Conservation (phyloP, 805 yeast species). For the Wickerhamiella azymoides region DNA sequence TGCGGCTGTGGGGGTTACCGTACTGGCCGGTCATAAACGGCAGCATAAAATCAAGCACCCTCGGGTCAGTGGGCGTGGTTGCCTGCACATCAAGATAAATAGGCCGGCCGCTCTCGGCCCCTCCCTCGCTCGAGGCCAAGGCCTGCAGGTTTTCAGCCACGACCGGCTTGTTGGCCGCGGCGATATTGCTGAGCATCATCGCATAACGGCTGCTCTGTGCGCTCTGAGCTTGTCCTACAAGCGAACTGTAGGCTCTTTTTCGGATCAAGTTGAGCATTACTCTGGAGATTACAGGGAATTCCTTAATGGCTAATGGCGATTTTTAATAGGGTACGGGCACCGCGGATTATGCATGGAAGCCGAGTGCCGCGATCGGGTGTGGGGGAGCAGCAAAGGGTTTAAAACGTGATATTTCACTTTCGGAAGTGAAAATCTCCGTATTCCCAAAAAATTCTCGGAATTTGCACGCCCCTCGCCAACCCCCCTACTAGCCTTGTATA, state of each 20-base stretch:
- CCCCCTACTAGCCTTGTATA: no score
- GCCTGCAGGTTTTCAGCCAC: conserved; percentile 6
- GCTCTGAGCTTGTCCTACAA: background rate
- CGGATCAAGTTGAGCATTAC: conserved; percentile 3
- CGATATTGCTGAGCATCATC: conserved; percentile 4
- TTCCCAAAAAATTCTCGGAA: no score
- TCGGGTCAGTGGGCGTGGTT: conserved; percentile 94
- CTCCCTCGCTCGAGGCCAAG: conserved; percentile 1
- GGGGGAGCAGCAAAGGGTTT: no score
- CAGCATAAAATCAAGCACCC: conserved; percentile 47
- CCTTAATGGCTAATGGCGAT: background rate
- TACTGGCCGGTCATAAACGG: conserved; percentile 60
- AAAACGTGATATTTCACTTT: no score
- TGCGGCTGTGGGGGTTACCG: conserved; percentile 96
- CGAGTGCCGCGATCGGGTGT: background rate
- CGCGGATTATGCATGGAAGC: background rate
- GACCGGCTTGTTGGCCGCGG: conserved; percentile 8
- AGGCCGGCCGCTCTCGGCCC: conserved; percentile 43
- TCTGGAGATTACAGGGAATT: background rate
- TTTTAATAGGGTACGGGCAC: background rate
- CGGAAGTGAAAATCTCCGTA: no score
- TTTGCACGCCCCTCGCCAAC: no score
- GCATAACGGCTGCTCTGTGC: conserved; percentile 3
- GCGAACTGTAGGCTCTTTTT: conserved; percentile 6
- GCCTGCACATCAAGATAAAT: conserved; percentile 97